Conservation (phyloP, 2,329 filamentous ascomycete species). For the Aotearoamyces nothofagi region DNA sequence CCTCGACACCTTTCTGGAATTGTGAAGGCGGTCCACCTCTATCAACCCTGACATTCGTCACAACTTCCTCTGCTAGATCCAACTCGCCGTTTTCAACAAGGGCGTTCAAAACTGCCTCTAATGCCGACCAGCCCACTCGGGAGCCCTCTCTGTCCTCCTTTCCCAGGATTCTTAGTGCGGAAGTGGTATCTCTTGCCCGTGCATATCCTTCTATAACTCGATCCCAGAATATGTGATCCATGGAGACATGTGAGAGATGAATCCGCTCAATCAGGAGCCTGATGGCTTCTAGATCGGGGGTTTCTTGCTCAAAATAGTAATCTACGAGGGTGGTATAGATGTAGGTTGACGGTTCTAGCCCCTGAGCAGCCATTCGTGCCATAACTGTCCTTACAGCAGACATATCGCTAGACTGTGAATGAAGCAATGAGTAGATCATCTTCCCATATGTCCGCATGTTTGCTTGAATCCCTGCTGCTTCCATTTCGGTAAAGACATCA, state of each 20-base stretch:
- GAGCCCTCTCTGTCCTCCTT: slow-evolving; percentile 20
- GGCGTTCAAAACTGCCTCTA: slow-evolving; percentile 14
- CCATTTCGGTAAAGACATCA: slow-evolving; percentile 41
- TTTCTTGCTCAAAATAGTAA: slow-evolving; percentile 43
- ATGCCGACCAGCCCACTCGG: slow-evolving; percentile 13
- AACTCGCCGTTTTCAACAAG: slow-evolving; percentile 16
- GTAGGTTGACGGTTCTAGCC: slow-evolving; percentile 39
- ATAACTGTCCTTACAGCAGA: slow-evolving; percentile 43
- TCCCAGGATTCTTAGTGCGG: slow-evolving; percentile 33
- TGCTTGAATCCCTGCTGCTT: slow-evolving; percentile 36
- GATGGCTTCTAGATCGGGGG: slow-evolving; percentile 45
- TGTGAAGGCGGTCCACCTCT: slow-evolving; percentile 9
- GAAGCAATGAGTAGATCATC: slow-evolving; percentile 48
- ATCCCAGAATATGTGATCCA: slow-evolving; percentile 51
- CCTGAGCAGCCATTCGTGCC: slow-evolving; percentile 39
- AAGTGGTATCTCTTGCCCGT: slow-evolving; percentile 29
- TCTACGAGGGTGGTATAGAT: slow-evolving; percentile 64
- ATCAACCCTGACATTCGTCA: slow-evolving; percentile 13
- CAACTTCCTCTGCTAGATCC: slow-evolving; percentile 16
- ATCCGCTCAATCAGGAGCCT: slow-evolving; percentile 39
- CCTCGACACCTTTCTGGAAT: slow-evolving; percentile 11
- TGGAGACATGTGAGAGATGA: slow-evolving; percentile 16
- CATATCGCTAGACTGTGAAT: slow-evolving; percentile 21
- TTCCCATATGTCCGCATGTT: slow-evolving; percentile 53
- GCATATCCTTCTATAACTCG: slow-evolving; percentile 55